Conservation (phyloP, 192 early-diverging fungal genomes). For the Rhizophagus clarus region DNA sequence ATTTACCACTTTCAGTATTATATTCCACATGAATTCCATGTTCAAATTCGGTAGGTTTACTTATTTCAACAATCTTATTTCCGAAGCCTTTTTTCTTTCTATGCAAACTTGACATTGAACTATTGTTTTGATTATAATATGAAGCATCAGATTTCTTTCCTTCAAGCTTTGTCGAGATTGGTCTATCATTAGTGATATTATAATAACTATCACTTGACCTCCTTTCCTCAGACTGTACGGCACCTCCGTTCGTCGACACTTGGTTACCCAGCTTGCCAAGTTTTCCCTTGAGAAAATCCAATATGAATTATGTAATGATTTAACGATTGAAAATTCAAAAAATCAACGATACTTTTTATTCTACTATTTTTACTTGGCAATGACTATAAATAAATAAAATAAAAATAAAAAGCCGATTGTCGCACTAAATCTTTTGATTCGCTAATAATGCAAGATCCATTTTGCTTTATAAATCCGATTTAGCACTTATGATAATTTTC, state of each 20-base stretch:
- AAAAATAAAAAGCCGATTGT: background rate
- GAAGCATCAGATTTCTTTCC: conserved; percentile 6
- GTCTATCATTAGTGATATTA: background rate
- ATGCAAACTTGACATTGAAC: conserved; percentile 6
- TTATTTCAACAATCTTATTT: conserved; percentile 53
- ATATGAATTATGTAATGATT: background rate
- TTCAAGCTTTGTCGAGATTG: background rate
- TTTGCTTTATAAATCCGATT: too few species aligned
- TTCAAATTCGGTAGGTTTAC: conserved; percentile 57
- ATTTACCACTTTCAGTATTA: conserved; percentile 52
- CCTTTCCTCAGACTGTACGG: conserved; percentile 1
- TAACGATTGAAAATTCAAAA: background rate
- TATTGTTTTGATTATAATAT: conserved; percentile 2
- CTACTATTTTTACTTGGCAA: background rate
- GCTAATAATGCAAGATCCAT: background rate
- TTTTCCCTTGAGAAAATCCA: conserved; percentile 27
- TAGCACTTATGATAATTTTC: background rate
- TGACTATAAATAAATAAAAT: background rate
- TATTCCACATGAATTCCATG: conserved; percentile 62
- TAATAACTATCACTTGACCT: background rate
- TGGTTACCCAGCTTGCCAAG: conserved; percentile 20
- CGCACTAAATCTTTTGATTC: background rate
- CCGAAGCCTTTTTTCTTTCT: conserved; percentile 36
- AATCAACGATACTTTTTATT: background rate
- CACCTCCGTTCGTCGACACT: conserved; percentile 20